phyloP scores from a whole-genome alignment of 768 basidiomycete species.

The Kwoniella botswanensis region DNA sequence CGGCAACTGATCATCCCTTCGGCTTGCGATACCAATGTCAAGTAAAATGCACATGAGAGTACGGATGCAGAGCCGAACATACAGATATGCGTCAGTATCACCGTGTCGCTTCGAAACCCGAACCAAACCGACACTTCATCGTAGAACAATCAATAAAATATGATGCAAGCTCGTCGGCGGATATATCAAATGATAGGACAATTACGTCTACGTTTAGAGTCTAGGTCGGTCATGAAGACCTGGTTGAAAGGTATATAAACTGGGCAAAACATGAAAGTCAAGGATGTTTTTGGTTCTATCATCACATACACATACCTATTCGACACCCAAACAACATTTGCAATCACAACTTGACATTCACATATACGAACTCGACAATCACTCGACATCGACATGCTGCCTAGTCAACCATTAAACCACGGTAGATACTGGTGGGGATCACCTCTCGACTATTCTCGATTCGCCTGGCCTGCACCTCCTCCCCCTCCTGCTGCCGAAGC shows the following conservation, averaged over 20 bases:
- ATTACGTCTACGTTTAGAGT: not conserved
- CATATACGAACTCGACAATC: not conserved
- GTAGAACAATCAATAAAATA: not conserved
- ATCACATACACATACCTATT: not conserved
- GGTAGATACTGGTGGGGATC: conserved; percentile 15
- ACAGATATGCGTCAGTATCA: too few relatives aligned
- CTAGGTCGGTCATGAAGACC: not conserved
- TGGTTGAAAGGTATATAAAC: conserved; percentile 15
- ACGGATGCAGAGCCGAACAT: too few relatives aligned
- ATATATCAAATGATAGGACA: not conserved
- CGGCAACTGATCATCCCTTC: conserved; percentile 13
- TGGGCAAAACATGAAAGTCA: not conserved
- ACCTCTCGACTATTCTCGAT: conserved; percentile 12
- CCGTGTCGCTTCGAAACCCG: too few relatives aligned
- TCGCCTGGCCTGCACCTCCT: conserved; percentile 20
- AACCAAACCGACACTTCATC: not conserved
- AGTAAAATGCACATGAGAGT: too few relatives aligned
- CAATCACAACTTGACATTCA: not conserved
- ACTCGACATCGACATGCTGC: conserved; percentile 9
- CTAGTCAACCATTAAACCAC: conserved; percentile 18
- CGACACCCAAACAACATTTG: not conserved
- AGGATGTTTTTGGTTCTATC: not conserved
- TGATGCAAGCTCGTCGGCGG: conserved; percentile 8
- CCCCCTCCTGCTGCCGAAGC: not conserved
- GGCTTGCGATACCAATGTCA: not conserved